phyloP scores from a whole-genome alignment of 352 stramenopile genomes.

The Globisporangium viniferum region DNA sequence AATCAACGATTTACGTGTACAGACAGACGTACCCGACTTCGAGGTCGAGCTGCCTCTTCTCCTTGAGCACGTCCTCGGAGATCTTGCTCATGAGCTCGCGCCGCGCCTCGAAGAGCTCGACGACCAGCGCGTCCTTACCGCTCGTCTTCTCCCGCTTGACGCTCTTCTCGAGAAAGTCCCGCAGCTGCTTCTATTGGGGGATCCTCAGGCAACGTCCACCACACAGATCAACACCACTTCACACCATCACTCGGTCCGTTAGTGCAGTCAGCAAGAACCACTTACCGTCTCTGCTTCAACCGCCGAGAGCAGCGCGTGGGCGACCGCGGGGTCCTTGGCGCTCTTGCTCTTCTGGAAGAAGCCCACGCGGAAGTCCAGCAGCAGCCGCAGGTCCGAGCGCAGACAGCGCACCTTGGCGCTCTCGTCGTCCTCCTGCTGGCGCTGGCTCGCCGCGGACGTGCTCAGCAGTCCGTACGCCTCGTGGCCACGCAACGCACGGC shows the following conservation, averaged over 20 bases:
- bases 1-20: background rate
- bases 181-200: slow-evolving; percentile 40
- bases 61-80: slow-evolving; percentile 63
- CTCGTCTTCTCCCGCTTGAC: slow-evolving; percentile 63
- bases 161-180: slow-evolving; percentile 56
- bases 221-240: background rate
- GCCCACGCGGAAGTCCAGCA: slow-evolving; percentile 60
- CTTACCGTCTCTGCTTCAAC: slow-evolving; percentile 35
- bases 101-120: slow-evolving; percentile 65
- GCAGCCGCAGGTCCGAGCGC: slow-evolving; percentile 56
- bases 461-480: slow-evolving; percentile 54
- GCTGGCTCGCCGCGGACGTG: slow-evolving; percentile 31
- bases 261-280: too few relatives aligned
- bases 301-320: slow-evolving; percentile 9
- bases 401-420: slow-evolving; percentile 46
- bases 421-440: slow-evolving; percentile 46
- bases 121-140: slow-evolving; percentile 39
- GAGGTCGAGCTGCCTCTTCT: slow-evolving; percentile 60
- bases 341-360: slow-evolving; percentile 25
- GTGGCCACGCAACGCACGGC: slow-evolving; percentile 51
- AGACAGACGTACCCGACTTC: slow-evolving; percentile 39
- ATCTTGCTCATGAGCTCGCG: slow-evolving; percentile 69
- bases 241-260: too few relatives aligned
- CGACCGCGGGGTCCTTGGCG: slow-evolving; percentile 16
- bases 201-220: background rate